Base-by-base conservation (phyloP, 495 filamentous ascomycete species). In the Geoglossum glabrum region DNA sequence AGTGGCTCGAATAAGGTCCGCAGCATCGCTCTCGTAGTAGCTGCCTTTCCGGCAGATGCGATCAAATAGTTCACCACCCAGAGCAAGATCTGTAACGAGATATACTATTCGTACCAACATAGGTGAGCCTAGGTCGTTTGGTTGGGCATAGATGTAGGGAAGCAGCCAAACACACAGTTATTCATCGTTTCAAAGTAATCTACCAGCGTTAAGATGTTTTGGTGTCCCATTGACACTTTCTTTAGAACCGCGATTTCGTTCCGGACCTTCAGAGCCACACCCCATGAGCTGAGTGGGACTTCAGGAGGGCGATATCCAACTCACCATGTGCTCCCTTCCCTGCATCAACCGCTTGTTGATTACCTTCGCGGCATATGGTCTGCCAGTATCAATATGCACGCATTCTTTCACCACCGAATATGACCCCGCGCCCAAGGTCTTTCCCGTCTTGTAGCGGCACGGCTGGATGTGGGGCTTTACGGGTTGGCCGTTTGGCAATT, bases 181-280 rank as follows among this genome's bases (percentile, higher is more conserved):
- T 98, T 97, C 87, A 95, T 92, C 8, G 92, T 98, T 73, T 98
- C 92, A 66, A 98, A 98, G 68, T 98, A 98, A 71, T 98, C 92
- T 62, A 97, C 92, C 57, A 98, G 75, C 19, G 92, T 98, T 58
- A 98, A 71, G 65, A 98, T 97, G 66, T 98, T 98, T 67, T 90
- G 86, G 67, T 98, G 92, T 40, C 92, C 92, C 86, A 97, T 93
- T 21, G 90, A 96, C 21, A 98, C 92, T 61, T 77, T 82, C 69
- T 97, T 97, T 62, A 98, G 76, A 25, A 98, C 87, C 19, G 93
- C 90, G 61, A 98, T 98, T 74, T 98, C 92, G 67, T 98, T 98
- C 45, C 92, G 83, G 57, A 95, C 90, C 90, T 95, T 60, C 57
- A 57, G 26, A 33, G 15, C 54, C 4, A 27, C 17, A 56, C 15